A percentile compares a stretch with the other conserved stretches of the same genome.
phyloP scores from a whole-genome alignment of 768 basidiomycete species.

The Neoboletus magnificus region DNA sequence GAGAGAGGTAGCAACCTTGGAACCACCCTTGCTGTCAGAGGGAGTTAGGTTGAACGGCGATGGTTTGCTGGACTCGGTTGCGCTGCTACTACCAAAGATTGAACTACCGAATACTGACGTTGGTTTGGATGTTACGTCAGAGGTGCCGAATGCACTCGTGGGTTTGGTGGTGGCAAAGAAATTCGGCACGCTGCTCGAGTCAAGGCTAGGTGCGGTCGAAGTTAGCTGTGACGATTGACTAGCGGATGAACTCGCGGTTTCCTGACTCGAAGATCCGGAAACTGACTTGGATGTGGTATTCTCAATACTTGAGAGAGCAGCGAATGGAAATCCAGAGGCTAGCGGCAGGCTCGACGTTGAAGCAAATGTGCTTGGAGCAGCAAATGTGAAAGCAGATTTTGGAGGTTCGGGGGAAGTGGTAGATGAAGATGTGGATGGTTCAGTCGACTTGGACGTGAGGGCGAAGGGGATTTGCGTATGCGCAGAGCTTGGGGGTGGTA shows the following conservation, averaged over 20 bases:
- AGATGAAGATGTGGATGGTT: constrained; percentile 11
- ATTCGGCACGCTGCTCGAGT: constrained; percentile 15
- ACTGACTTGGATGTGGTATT: constrained; percentile 4
- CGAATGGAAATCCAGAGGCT: constrained; percentile 20
- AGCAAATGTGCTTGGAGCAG: constrained; percentile 5
- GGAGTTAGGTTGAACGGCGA: constrained; percentile 9
- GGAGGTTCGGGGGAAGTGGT: constrained; percentile 16
- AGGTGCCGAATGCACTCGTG: constrained; percentile 13
- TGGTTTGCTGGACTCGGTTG: constrained; percentile 14
- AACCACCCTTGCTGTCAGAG: constrained; percentile 10
- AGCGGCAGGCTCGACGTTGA: constrained; percentile 6
- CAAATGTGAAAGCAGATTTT: constrained; percentile 31
- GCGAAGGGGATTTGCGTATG: constrained; percentile 12
- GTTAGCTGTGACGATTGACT: constrained; percentile 8
- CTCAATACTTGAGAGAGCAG: constrained; percentile 5
- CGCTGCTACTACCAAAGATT: constrained; percentile 21
- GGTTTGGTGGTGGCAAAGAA: constrained; percentile 23
- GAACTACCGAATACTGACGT: constrained; percentile 25
- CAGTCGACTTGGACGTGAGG: constrained; percentile 19
- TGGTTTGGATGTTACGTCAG: constrained; percentile 23
- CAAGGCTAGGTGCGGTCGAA: constrained; percentile 14
- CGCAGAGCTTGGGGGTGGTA: constrained; percentile 17
- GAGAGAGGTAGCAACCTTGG: constrained; percentile 12
- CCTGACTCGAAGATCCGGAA: constrained; percentile 9
- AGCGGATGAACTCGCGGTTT: constrained; percentile 4